A percentile compares a stretch with the other conserved stretches of the same genome.
Conservation (phyloP, 202 grass and related monocot genomes). For the Hordeum pubiflorum region DNA sequence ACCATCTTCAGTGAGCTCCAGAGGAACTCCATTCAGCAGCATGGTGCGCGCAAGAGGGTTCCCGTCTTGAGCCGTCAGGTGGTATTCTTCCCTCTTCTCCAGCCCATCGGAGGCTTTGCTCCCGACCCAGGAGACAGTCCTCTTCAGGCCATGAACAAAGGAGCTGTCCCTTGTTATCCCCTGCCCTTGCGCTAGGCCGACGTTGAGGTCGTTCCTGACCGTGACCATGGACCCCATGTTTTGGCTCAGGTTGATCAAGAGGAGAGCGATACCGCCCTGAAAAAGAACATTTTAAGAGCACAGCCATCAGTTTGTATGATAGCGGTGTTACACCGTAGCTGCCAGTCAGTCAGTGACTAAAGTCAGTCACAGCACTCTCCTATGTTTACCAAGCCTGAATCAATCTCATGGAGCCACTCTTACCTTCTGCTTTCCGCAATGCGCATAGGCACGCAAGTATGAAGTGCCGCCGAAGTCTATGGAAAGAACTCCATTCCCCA, state of each 20-base stretch:
- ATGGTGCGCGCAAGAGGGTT: conserved; percentile 53
- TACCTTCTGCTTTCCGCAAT: conserved; percentile 85
- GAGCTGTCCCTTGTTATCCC: conserved; percentile 53
- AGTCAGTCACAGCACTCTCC: neutral
- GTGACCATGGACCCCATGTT: conserved; percentile 65
- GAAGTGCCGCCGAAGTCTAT: conserved; percentile 62
- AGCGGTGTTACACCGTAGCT: neutral
- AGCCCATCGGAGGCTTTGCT: conserved; percentile 69
- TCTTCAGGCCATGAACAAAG: conserved; percentile 60
- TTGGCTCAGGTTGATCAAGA: conserved; percentile 83
- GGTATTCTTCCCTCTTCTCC: conserved; percentile 79
- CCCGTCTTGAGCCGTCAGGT: conserved; percentile 46
- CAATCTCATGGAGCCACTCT: neutral
- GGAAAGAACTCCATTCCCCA: conserved; percentile 83
- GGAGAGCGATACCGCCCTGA: conserved; percentile 67
- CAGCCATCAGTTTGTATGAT: neutral
- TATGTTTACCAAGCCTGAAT: neutral
- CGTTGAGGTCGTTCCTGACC: conserved; percentile 81
- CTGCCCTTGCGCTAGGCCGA: conserved; percentile 36
- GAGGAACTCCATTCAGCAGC: conserved; percentile 70
- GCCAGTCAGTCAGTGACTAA: neutral
- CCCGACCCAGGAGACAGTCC: conserved; percentile 79
- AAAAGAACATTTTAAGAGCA: neutral
- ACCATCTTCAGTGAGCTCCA: conserved; percentile 59
- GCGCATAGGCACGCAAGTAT: conserved; percentile 74